These are phyloP conservation scores for Chlorophyllum brunneum DNA, from an alignment of 768 basidiomycete species.

Conservation along the genomic window DNA sequence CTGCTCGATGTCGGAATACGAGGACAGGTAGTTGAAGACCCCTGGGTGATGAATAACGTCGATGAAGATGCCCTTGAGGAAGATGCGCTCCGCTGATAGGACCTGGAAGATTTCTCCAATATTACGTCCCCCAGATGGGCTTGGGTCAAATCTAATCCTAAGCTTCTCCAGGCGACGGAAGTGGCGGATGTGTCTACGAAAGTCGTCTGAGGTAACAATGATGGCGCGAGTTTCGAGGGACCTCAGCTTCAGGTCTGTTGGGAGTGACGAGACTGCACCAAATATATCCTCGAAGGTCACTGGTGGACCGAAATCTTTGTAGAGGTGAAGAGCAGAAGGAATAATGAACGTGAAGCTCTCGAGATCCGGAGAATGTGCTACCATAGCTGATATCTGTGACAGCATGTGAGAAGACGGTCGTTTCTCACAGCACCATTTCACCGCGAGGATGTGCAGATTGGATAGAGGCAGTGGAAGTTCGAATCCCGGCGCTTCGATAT, in stretches of 20 bases:
- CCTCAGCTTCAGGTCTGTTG: neutral
- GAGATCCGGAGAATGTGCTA: neutral
- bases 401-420: neutral
- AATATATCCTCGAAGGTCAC: neutral
- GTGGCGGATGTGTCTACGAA: neutral
- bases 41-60: neutral
- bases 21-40: neutral
- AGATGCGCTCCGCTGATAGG: neutral
- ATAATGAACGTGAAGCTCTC: slow-evolving; percentile 1
- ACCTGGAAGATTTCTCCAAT: neutral
- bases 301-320: neutral
- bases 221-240: neutral
- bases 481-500: neutral
- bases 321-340: neutral
- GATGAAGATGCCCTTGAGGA: neutral
- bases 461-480: neutral
- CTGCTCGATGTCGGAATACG: neutral
- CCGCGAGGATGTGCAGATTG: neutral
- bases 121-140: neutral
- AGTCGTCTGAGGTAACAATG: neutral
- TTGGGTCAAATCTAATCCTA: neutral
- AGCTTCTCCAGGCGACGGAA: neutral
- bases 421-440: neutral
- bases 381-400: neutral
- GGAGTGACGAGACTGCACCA: neutral